phyloP scores from a whole-genome alignment of 768 basidiomycete species.

The Podaxis sp. region DNA sequence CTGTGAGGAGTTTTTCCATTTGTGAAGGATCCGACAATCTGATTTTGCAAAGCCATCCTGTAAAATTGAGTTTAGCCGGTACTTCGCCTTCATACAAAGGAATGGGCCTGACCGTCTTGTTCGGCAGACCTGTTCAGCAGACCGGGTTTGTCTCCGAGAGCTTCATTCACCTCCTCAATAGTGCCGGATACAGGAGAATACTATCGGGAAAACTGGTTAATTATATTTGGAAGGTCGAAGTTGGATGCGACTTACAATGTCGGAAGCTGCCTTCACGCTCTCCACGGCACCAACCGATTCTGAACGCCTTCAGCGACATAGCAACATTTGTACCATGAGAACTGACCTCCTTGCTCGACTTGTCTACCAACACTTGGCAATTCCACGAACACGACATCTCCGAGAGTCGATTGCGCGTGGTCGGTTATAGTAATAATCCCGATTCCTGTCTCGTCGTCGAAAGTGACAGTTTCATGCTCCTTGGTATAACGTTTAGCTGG shows the following conservation, averaged over 20 bases:
- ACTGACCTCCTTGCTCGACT: conserved; percentile 72
- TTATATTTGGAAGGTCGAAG: conserved; percentile 1
- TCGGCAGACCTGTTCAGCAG: conserved; percentile 89
- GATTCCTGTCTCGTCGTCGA: conserved; percentile 70
- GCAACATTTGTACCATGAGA: not conserved
- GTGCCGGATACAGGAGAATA: conserved; percentile 92
- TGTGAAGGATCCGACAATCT: conserved; percentile 72
- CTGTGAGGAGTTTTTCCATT: conserved; percentile 72
- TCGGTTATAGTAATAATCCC: conserved; percentile 86
- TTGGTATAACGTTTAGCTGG: conserved; percentile 75
- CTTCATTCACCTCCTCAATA: conserved; percentile 74
- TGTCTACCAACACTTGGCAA: conserved; percentile 62
- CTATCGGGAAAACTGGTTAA: conserved; percentile 31
- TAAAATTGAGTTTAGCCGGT: not conserved
- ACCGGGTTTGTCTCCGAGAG: conserved; percentile 61
- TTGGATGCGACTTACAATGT: conserved; percentile 54
- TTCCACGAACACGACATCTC: conserved; percentile 98
- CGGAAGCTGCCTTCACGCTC: conserved; percentile 95
- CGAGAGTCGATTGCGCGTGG: conserved; percentile 87
- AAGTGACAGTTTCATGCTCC: conserved; percentile 85
- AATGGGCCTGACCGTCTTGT: conserved; percentile 56
- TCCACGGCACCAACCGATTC: conserved; percentile 90
- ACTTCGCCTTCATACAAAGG: not conserved
- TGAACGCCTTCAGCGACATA: conserved; percentile 22
- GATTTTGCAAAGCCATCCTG: conserved; percentile 97